Conservation (phyloP, 176 grass and related monocot species). For the Avena eriantha region DNA sequence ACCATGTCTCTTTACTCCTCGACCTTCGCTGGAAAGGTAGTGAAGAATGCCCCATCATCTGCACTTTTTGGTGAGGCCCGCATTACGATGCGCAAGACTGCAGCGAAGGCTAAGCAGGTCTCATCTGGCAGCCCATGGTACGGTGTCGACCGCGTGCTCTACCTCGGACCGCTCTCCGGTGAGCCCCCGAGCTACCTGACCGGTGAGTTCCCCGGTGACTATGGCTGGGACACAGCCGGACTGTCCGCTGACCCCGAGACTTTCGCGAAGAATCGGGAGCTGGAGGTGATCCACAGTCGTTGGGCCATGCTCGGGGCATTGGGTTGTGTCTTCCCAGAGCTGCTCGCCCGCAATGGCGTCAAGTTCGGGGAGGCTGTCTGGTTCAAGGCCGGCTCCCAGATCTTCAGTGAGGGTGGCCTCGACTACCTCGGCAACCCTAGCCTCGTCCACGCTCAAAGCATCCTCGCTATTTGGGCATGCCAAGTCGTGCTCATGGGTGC, state of each 20-base stretch:
- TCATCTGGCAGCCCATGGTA: background rate
- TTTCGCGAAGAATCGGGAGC: slow-evolving; percentile 2
- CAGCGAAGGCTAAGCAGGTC: background rate
- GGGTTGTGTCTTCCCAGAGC: background rate
- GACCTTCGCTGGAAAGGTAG: background rate
- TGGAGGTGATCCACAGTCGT: background rate
- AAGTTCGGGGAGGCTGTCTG: background rate
- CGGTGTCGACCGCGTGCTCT: background rate
- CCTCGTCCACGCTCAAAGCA: background rate
- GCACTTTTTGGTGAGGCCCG: background rate
- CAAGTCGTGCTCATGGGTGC: slow-evolving; percentile 12
- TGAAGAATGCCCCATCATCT: background rate
- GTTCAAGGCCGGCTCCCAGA: slow-evolving; percentile 15
- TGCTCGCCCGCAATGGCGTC: background rate
- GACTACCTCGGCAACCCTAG: slow-evolving; percentile 14
- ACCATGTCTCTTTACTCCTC: background rate
- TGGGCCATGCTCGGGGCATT: slow-evolving; percentile 12
- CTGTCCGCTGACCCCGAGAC: background rate
- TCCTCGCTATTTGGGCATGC: background rate
- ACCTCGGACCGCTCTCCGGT: background rate
- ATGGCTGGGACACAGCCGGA: background rate
- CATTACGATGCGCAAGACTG: background rate
- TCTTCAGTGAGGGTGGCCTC: slow-evolving; percentile 3
- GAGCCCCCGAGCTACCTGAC: background rate
- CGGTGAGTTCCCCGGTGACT: background rate